Percentiles rank a stretch among this genome's conserved stretches.
phyloP scores from a whole-genome alignment of 2,329 filamentous ascomycete genomes.

The Exophiala calicioides region DNA sequence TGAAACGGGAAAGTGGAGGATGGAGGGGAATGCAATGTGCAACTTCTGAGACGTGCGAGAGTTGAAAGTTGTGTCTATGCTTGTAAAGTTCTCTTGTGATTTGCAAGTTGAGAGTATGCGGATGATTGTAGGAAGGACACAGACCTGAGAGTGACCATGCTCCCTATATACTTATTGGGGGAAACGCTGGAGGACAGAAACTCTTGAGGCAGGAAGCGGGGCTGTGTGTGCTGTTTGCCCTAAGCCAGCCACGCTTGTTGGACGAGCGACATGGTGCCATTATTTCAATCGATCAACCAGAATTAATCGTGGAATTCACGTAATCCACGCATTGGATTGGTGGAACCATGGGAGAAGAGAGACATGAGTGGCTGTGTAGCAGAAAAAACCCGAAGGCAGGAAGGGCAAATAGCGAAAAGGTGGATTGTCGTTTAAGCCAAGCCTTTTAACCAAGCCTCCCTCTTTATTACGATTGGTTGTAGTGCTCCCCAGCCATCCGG shows the following conservation, averaged over 20 bases:
- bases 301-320: too few species aligned
- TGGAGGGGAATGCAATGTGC: neutral
- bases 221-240: neutral
- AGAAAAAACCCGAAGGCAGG: neutral
- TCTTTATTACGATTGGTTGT: conserved; percentile 1
- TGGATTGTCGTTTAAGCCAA: neutral
- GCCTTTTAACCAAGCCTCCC: neutral
- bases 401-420: neutral
- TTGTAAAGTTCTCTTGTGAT: neutral
- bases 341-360: too few species aligned
- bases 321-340: too few species aligned
- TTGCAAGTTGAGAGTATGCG: too few species aligned
- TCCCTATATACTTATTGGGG: conserved; percentile 8
- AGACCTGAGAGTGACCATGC: conserved; percentile 10
- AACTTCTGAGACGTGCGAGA: neutral
- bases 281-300: too few species aligned
- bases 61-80: neutral
- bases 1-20: neutral
- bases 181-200: neutral
- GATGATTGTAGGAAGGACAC: conserved; percentile 6
- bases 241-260: too few species aligned
- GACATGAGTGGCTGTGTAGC: neutral
- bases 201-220: too few species aligned
- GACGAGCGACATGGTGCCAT: too few species aligned
- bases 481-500: neutral